Conservation (phyloP, 2,329 filamentous ascomycete genomes). For the Colletotrichum ledebouriae region DNA sequence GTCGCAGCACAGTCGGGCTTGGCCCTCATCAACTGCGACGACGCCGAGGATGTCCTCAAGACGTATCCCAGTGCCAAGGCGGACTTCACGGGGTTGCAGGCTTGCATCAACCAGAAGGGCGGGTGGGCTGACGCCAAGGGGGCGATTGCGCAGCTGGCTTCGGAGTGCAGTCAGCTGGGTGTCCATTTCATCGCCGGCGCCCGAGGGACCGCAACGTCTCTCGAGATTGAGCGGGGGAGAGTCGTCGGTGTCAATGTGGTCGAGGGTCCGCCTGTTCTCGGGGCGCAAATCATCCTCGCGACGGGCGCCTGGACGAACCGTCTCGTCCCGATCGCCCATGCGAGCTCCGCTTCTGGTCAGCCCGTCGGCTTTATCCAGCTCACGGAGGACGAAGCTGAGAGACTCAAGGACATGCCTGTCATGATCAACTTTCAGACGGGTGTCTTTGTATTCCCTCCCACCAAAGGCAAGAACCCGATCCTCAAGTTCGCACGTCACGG, state of each 20-base stretch:
- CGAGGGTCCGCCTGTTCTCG: constrained; percentile 52
- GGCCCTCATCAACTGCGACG: constrained; percentile 49
- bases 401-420: constrained; percentile 69
- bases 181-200: constrained; percentile 50
- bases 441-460: constrained; percentile 68
- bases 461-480: constrained; percentile 59
- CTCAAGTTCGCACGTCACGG: constrained; percentile 74
- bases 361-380: constrained; percentile 75
- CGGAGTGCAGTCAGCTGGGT: constrained; percentile 47
- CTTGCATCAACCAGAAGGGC: constrained; percentile 46
- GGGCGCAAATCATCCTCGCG: constrained; percentile 70
- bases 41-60: constrained; percentile 30
- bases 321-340: constrained; percentile 70
- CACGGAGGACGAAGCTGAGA: constrained; percentile 67
- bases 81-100: constrained; percentile 30
- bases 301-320: constrained; percentile 75
- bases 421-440: constrained; percentile 67
- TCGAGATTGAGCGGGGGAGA: constrained; percentile 41
- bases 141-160: constrained; percentile 47
- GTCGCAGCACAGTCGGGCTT: constrained; percentile 37
- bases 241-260: constrained; percentile 48
- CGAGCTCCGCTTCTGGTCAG: constrained; percentile 75
- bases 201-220: constrained; percentile 47
- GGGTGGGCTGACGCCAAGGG: constrained; percentile 52
- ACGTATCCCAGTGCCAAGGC: constrained; percentile 27